Evolutionary conservation across 2,329 filamentous ascomycete genomes (phyloP), one percentile per base, ranked within the genome.

Genomic region (Eutypella sp.): DNA sequence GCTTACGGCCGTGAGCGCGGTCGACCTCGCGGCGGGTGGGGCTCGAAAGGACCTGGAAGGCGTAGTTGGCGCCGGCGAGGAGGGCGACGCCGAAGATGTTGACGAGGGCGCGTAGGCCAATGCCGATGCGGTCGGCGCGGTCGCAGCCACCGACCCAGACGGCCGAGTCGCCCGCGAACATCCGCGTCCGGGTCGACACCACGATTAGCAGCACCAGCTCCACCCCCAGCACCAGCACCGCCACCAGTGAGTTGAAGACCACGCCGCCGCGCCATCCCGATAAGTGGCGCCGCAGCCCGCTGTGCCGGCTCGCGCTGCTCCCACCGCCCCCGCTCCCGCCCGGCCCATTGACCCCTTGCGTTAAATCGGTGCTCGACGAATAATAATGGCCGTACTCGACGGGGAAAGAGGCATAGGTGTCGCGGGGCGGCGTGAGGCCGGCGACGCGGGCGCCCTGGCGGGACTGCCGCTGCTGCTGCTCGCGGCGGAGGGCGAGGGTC

Each of bases 21-120:
- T 68, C 63, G 8, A 80, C 56, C 52, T 79, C 76, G 10, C 58
- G 58, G 34, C 76, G 67, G 7, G 74, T 78, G 5, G 76, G 77
- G 51, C 75, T 78, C 53, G 65, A 69, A 11, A 79, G 68, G n/a
- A 77, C 66, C 57, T 80, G 76, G 47, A 76, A 74, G 33, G 68
- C 65, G 54, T 79, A 79, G 60, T 77, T 78, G 10, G 70, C 75
- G 3, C 70, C 72, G 1, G 70, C 70, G 11, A 80, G 57, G 18
- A 78, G 51, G 4, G 68, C 61, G 5, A 74, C 55, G 7, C 63
- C 64, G 36, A 72, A 62, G 2, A 71, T 53, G 56, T 72, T 76
- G 48, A 76, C 67, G 18, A 67, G 58, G 7, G 66, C 70, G 41
- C 72, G 68, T 20, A 78, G 52, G 0, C 69, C 72, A 50, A 65